Base-by-base conservation (phyloP, 805 yeast species). In the Cyberlindnera euphorbiiphila region DNA sequence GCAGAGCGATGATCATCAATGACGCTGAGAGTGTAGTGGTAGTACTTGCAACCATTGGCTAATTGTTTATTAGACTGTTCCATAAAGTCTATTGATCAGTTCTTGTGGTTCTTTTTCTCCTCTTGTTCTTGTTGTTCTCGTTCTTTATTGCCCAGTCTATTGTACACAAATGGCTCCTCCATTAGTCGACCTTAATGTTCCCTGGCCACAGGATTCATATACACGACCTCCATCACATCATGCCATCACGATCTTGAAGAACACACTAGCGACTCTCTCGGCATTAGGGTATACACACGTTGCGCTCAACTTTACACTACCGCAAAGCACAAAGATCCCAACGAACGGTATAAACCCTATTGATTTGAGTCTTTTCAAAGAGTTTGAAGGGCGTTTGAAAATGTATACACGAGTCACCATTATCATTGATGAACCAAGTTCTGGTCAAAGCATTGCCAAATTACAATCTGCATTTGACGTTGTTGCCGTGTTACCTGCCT, bases 401-500 rank as follows among this genome's bases (percentile, higher is more conserved):
- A 52, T 83, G 9, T 83, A 75, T 49, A 72, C 88, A 1, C 65
- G 98, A 40, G 68, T 85, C 18, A 93, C 98, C 0, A 53, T 93
- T 7, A 65, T 78, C 10, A 72, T 89, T 9, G 84, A 78, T 43
- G 96, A 88, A 44, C 81, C 91, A 1, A 68, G 86, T 7, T 84
- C 84, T 46, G 77, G 84, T 29, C 91, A 81, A 50, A 76, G 74
- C 18, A 60, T 60, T 18, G 42, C 57, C 65, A 71, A 47, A 44
- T 53, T 58, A 59, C 58, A 63, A 61, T 62, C 59, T 36, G 57
- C 65, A 9, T 93, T 83, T 56, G 98, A 93, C 57, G 60, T 93
- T 3, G 68, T 93, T 7, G 85, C 96, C 0, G 80, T 91, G 1
- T 74, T 79, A 47, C 98, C 98, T 1, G 51, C 67, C 16, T 74